Evolutionary conservation across 495 filamentous ascomycete genomes (phyloP).

Genomic region (Trichoderma gamsii): DNA sequence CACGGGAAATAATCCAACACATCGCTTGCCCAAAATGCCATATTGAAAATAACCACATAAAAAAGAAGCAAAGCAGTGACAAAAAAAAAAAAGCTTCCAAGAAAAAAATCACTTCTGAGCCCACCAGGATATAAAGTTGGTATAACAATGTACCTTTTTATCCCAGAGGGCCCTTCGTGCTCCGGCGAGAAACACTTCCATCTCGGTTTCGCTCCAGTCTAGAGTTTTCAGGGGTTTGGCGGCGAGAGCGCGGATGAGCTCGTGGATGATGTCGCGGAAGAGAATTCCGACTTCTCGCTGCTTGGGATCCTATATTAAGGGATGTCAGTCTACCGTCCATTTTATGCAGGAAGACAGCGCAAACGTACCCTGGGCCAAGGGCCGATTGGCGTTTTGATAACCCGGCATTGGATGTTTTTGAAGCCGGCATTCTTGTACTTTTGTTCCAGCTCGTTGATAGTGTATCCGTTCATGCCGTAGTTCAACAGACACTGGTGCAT

Average conservation of each 20-base stretch:
- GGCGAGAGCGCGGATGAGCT: not conserved
- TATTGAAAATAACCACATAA: not conserved
- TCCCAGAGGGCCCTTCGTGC: not conserved
- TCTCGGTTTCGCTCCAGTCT: not conserved
- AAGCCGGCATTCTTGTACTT: conserved; percentile 54
- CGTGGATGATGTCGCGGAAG: not conserved
- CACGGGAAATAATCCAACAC: too few relatives aligned
- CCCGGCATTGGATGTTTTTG: conserved; percentile 46
- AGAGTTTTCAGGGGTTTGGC: not conserved
- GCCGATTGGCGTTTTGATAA: conserved; percentile 26
- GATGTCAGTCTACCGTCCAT: not conserved
- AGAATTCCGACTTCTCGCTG: not conserved
- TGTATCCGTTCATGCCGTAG: conserved; percentile 40
- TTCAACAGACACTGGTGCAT: conserved; percentile 39
- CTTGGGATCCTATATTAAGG: not conserved
- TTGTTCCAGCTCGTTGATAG: conserved; percentile 43
- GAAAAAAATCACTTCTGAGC: not conserved
- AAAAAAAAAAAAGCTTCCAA: not conserved
- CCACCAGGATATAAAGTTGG: conserved; percentile 4
- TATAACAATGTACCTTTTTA: conserved; percentile 9
- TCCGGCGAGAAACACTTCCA: not conserved
- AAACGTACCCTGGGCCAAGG: not conserved
- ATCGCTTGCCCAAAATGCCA: not conserved
- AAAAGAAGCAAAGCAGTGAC: not conserved
- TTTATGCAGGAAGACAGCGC: not conserved